Conservation (phyloP, 805 yeast genomes). For the Suhomyces sp. region DNA sequence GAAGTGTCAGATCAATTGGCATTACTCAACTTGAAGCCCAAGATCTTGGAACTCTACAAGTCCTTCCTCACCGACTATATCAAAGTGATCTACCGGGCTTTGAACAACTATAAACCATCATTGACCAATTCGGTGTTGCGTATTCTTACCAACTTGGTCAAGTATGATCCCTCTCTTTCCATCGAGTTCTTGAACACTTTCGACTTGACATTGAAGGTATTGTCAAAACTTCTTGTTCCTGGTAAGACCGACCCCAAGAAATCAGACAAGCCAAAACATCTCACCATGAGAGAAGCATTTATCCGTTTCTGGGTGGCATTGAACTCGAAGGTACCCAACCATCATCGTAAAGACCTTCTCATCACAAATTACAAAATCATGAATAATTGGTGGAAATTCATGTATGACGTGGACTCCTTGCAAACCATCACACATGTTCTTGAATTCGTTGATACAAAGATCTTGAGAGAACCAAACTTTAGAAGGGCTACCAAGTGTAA, state of each 20-base stretch:
- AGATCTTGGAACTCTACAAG: conserved; percentile 41
- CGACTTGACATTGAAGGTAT: conserved; percentile 61
- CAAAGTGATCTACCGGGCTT: conserved; percentile 66
- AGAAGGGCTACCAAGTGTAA: conserved; percentile 70
- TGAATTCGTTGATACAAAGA: conserved; percentile 45
- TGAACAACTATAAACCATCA: conserved; percentile 57
- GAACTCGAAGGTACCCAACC: conserved; percentile 47
- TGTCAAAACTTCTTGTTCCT: conserved; percentile 64
- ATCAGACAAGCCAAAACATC: conserved; percentile 32
- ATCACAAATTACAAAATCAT: conserved; percentile 55
- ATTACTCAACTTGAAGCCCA: conserved; percentile 16
- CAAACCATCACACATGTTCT: conserved; percentile 41
- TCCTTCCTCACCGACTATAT: conserved; percentile 55
- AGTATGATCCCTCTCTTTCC: conserved; percentile 48
- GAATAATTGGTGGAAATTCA: conserved; percentile 65
- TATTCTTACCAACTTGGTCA: conserved; percentile 52
- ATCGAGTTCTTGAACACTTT: conserved; percentile 63
- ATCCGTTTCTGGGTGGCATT: conserved; percentile 61
- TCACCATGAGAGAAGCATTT: conserved; percentile 58
- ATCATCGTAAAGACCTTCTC: conserved; percentile 61
- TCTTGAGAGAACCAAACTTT: conserved; percentile 60
- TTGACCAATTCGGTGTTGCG: conserved; percentile 62
- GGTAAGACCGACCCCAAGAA: conserved; percentile 37
- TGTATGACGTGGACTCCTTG: conserved; percentile 53
- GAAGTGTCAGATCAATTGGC: conserved; percentile 8